Percentiles rank a stretch among this genome's conserved stretches.
These are phyloP conservation scores for Aspergillus phoenicis DNA, from an alignment of 2,329 filamentous ascomycete species.

Conservation along the genomic window DNA sequence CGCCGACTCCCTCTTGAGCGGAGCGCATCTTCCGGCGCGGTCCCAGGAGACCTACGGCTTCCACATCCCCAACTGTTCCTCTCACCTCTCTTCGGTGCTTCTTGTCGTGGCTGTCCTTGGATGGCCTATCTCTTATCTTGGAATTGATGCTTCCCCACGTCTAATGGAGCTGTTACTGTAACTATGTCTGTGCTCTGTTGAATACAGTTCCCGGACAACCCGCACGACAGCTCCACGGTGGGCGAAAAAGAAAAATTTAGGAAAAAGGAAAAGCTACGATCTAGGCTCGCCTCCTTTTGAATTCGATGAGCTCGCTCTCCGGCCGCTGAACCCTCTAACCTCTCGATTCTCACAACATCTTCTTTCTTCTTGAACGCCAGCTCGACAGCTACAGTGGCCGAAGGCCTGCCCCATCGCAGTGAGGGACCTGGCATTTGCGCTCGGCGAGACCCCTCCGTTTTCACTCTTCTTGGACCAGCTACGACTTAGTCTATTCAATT, in stretches of 20 bases:
- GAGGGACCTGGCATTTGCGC: slow-evolving; percentile 4
- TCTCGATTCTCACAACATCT: neutral
- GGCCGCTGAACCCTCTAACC: neutral
- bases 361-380: neutral
- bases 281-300: slow-evolving; percentile 11
- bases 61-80: neutral
- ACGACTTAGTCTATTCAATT: neutral
- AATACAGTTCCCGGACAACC: slow-evolving; percentile 16
- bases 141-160: neutral
- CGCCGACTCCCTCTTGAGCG: slow-evolving; percentile 30
- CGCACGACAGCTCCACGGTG: slow-evolving; percentile 12
- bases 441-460: no score
- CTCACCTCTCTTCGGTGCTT: neutral
- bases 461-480: slow-evolving; percentile 12
- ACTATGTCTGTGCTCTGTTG: slow-evolving; percentile 20
- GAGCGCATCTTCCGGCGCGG: slow-evolving; percentile 23
- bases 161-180: slow-evolving; percentile 18
- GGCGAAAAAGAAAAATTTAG: neutral
- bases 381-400: neutral
- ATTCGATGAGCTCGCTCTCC: slow-evolving; percentile 18
- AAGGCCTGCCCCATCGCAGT: slow-evolving; percentile 1
- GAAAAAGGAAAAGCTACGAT: slow-evolving; percentile 17
- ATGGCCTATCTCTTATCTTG: slow-evolving; percentile 4
- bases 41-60: slow-evolving; percentile 2
- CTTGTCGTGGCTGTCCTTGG: neutral